Base-by-base conservation (phyloP, 1,284 basidiomycete genomes). In the Cutaneotrichosporon mucoides region DNA sequence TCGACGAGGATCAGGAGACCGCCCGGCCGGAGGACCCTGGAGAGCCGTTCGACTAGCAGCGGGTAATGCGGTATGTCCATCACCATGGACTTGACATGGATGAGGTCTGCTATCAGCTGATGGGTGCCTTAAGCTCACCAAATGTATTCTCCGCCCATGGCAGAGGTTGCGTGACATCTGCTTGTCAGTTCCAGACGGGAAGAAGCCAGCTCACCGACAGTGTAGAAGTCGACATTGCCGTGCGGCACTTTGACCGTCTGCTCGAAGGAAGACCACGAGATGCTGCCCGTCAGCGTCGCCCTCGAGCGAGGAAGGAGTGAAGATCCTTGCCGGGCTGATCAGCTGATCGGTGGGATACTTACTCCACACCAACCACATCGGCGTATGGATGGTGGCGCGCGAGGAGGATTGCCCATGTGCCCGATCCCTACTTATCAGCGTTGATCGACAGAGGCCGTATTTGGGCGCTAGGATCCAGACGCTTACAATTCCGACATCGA, bases 1-100 rank as follows among this genome's bases (percentile, higher is more conserved):
- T 78, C 76, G 8, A 73, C 70, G 15, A 77, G 57, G 2, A 77
- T 65, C 24, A 78, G 55, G 51, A 77, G 42, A 1, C 76, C 76
- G 9, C 69, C 70, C 0, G 68, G 70, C 16, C 68, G 64, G 5
- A 78, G 63, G 1, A 70, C 53, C 9, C 68, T 50, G 1, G 75
- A 70, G 2, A 77, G 67, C 15, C 72, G 60, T 51, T 71, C 66
- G 35, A 77, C 47, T 11, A 78, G 55, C 5, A 55, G 37, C 11
- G 62, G 43, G 56, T 77, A 78, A 40, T 66, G 57, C 15, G 69
- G 67, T 15, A 73, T 62, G 5, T 68, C 65, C 49, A 72, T 67
- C 6, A 70, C 52, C 37, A 76, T 57, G 15, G 64, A 61, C 56
- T 73, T 70, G 58, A 77, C 70, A 54, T 78, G 76, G 45, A 78